Conservation (phyloP, 441 rosid species). For the Populus hybrid region DNA sequence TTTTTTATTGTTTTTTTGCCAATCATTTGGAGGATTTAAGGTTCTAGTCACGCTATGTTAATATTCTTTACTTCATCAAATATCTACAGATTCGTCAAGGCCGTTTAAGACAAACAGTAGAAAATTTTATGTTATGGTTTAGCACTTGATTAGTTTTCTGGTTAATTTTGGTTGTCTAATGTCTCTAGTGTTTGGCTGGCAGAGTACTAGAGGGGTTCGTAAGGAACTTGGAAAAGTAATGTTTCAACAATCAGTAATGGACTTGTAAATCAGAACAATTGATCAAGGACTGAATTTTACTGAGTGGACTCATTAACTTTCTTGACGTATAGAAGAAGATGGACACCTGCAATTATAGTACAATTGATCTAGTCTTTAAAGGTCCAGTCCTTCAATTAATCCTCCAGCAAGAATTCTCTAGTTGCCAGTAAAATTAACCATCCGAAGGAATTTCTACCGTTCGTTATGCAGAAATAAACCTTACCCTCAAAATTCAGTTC, state of each 20-base stretch:
- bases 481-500: neutral
- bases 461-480: neutral
- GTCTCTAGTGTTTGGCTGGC: too few relatives aligned
- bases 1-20: neutral
- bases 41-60: neutral
- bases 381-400: too few relatives aligned
- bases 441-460: neutral
- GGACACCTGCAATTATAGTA: neutral
- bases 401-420: too few relatives aligned
- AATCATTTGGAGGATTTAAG: neutral
- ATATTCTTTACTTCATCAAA: too few relatives aligned
- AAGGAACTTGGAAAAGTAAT: too few relatives aligned
- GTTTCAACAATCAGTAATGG: neutral
- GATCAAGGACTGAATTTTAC: neutral
- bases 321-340: neutral
- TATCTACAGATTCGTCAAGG: neutral
- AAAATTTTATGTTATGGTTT: neutral
- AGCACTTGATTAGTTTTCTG: neutral
- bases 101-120: neutral
- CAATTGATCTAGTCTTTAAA: neutral
- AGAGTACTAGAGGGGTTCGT: too few relatives aligned
- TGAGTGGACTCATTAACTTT: too few relatives aligned
- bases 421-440: too few relatives aligned
- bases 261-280: neutral
- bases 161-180: neutral